Evolutionary conservation across 768 basidiomycete species (phyloP).

Genomic region (Podaxis sp.): DNA sequence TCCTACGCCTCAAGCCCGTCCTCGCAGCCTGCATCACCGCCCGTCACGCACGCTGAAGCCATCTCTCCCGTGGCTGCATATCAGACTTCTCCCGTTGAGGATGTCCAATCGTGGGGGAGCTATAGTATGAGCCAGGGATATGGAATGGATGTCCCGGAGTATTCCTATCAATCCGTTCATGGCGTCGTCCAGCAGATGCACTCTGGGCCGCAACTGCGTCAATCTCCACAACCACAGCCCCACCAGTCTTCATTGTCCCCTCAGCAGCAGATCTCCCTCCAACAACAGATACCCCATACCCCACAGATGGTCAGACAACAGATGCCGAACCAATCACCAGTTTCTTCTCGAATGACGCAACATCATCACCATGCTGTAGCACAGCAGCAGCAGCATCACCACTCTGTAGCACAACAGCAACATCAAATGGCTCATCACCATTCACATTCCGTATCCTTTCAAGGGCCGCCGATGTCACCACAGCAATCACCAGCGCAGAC

Average conservation of each 20-base stretch:
- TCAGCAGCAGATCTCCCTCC: conserved; percentile 15
- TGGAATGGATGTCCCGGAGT: conserved; percentile 20
- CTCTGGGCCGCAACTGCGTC: conserved; percentile 14
- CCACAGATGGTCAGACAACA: conserved; percentile 1
- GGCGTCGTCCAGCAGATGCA: conserved; percentile 8
- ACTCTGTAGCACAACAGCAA: conserved; percentile 15
- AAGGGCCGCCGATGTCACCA: conserved; percentile 11
- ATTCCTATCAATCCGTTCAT: conserved; percentile 13
- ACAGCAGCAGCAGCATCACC: background rate
- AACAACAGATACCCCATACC: conserved; percentile 24
- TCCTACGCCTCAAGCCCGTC: conserved; percentile 42
- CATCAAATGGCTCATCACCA: conserved; percentile 26
- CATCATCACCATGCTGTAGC: background rate
- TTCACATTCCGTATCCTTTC: conserved; percentile 13
- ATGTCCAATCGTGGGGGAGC: conserved; percentile 26
- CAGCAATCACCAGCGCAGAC: background rate
- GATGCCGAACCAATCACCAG: background rate
- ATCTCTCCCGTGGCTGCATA: conserved; percentile 12
- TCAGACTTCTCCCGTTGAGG: conserved; percentile 11
- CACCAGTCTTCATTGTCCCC: conserved; percentile 7
- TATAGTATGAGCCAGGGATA: conserved; percentile 20
- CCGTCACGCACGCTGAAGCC: conserved; percentile 20
- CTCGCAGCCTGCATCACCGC: conserved; percentile 47
- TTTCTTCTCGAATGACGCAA: conserved; percentile 8
- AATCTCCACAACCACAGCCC: conserved; percentile 8